phyloP scores from a whole-genome alignment of 2,329 filamentous ascomycete genomes.

The Aspergillus clavatus region DNA sequence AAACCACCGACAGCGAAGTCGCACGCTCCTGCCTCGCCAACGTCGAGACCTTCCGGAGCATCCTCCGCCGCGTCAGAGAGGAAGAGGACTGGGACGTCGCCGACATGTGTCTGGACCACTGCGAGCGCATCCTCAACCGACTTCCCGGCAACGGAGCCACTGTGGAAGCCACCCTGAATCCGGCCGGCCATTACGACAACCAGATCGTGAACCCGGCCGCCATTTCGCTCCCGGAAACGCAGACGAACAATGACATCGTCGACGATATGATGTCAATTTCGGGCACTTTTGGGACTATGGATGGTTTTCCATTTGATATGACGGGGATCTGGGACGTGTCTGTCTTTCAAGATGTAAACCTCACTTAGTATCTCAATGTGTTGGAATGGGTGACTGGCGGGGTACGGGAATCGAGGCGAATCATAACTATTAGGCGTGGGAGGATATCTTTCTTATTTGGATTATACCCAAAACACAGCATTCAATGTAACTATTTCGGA shows the following conservation, averaged over 20 bases:
- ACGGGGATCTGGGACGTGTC: constrained; percentile 44
- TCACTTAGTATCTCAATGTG: constrained; percentile 8
- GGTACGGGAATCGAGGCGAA: background rate
- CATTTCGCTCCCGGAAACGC: constrained; percentile 40
- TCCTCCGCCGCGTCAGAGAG: constrained; percentile 45
- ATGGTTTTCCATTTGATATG: constrained; percentile 45
- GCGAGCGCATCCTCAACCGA: constrained; percentile 42
- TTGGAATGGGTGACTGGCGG: background rate
- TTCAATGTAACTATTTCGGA: background rate
- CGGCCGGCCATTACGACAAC: constrained; percentile 18
- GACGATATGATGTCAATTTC: constrained; percentile 46
- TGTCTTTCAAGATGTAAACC: constrained; percentile 39
- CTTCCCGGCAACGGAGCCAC: constrained; percentile 28
- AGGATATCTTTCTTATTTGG: background rate
- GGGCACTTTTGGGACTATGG: constrained; percentile 43
- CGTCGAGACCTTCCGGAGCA: constrained; percentile 45
- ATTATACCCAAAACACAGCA: background rate
- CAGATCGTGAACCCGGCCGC: constrained; percentile 36
- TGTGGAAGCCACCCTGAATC: constrained; percentile 8
- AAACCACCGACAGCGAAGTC: constrained; percentile 46
- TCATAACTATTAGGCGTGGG: background rate
- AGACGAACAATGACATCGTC: constrained; percentile 44
- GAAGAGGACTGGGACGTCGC: constrained; percentile 54
- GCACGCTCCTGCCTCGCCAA: constrained; percentile 44
- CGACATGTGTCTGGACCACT: constrained; percentile 50